These are phyloP conservation scores for Musa acuminata DNA, from an alignment of 176 grass and related monocot genomes.

Conservation along the genomic window DNA sequence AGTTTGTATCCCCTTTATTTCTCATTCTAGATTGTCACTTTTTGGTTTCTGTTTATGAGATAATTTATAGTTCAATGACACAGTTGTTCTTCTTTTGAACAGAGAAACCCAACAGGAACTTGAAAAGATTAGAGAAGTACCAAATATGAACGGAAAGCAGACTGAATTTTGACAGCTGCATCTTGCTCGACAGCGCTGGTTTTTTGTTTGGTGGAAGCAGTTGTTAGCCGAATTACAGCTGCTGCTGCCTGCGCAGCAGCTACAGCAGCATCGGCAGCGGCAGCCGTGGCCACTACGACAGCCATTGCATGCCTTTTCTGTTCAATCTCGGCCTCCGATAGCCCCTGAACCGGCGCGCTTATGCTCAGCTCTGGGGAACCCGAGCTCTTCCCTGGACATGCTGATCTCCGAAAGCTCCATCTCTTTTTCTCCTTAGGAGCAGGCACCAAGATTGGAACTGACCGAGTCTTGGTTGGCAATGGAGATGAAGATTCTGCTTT, in stretches of 20 bases:
- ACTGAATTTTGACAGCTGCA: conserved; percentile 15
- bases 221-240: not conserved
- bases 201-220: not conserved
- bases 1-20: too few relatives aligned
- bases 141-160: conserved; percentile 11
- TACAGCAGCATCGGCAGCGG: conserved; percentile 10
- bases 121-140: not conserved
- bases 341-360: not conserved
- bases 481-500: not conserved
- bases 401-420: conserved; percentile 20
- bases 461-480: not conserved
- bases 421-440: conserved; percentile 21
- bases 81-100: not conserved
- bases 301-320: conserved; percentile 23
- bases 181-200: not conserved
- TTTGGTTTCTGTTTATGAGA: too few relatives aligned
- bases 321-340: conserved; percentile 5
- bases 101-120: not conserved
- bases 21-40: too few relatives aligned
- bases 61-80: too few relatives aligned
- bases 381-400: not conserved
- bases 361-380: conserved; percentile 10
- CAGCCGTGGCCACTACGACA: conserved; percentile 14
- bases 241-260: conserved; percentile 21
- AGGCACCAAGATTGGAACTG: not conserved